Evolutionary conservation across 139 green algal genomes (phyloP).

Genomic region (Chlorella ohadii): DNA sequence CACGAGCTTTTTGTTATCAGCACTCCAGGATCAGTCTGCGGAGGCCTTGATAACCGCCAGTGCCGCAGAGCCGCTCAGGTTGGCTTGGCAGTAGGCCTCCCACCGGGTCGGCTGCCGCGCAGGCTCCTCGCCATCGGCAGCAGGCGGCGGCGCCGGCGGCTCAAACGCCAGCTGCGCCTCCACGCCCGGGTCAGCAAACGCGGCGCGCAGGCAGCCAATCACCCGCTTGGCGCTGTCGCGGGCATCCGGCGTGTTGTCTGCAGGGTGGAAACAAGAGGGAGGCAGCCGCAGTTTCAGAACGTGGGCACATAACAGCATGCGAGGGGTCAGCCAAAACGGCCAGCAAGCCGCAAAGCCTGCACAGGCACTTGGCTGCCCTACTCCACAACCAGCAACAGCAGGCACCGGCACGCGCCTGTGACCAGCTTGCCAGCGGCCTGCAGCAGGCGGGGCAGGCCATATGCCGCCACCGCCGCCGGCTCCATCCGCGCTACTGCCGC

Average conservation of each 20-base stretch:
- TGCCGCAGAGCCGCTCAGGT: constrained; percentile 14
- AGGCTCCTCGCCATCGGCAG: constrained; percentile 4
- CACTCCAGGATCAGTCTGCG: no score
- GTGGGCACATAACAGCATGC: no score
- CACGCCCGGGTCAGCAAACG: constrained; percentile 36
- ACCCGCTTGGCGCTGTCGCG: constrained; percentile 57
- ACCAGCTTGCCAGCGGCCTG: constrained; percentile 44
- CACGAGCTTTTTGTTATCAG: no score
- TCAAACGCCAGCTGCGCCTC: constrained; percentile 6
- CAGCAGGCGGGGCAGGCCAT: constrained; percentile 43
- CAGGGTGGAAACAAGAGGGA: background rate
- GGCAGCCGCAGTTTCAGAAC: background rate
- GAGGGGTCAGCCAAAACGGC: no score
- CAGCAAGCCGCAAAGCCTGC: background rate
- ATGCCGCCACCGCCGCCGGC: constrained; percentile 16
- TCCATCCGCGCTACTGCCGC: constrained; percentile 28
- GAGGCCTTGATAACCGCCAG: constrained; percentile 22
- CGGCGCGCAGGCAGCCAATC: constrained; percentile 17
- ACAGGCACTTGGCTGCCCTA: background rate
- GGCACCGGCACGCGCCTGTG: constrained; percentile 5
- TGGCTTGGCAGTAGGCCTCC: constrained; percentile 24
- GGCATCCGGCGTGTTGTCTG: constrained; percentile 70
- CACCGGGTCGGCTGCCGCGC: constrained; percentile 1
- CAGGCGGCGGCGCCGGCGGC: background rate
- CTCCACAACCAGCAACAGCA: no score